Percentiles rank a stretch among this genome's conserved stretches.
Evolutionary conservation across 164 flowering plant genomes (phyloP).

Genomic region (Dillenia suffruticosa): DNA sequence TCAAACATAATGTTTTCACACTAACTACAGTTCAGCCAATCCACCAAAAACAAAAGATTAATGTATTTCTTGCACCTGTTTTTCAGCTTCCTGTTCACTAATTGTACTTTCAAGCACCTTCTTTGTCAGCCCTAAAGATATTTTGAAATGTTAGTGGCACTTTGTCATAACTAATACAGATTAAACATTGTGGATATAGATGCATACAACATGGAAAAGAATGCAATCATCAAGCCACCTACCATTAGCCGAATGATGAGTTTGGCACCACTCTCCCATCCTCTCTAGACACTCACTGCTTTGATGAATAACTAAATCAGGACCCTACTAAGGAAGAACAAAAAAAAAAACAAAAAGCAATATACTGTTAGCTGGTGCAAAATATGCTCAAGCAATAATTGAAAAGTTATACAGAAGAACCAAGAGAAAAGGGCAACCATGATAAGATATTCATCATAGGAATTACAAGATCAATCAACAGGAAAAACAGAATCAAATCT

Average conservation of each 20-base stretch:
- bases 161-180: neutral
- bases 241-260: conserved; percentile 92
- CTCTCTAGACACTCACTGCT: conserved; percentile 68
- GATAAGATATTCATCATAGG: no score
- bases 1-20: no score
- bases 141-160: conserved; percentile 2
- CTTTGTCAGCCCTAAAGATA: conserved; percentile 65
- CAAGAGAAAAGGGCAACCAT: neutral
- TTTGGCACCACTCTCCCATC: conserved; percentile 97
- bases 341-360: no score
- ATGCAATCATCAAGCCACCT: conserved; percentile 13
- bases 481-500: no score
- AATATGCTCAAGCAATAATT: neutral
- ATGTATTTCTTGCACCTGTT: conserved; percentile 43
- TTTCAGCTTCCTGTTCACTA: conserved; percentile 81
- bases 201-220: neutral
- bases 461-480: no score
- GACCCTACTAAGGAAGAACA: conserved; percentile 50
- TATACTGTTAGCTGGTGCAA: no score
- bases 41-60: neutral
- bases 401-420: neutral
- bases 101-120: conserved; percentile 68
- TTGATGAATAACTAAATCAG: conserved; percentile 91
- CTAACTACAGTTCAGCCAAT: no score
- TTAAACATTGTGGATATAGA: neutral